Conservation (phyloP, 768 basidiomycete genomes). For the Mycena belliarum region DNA sequence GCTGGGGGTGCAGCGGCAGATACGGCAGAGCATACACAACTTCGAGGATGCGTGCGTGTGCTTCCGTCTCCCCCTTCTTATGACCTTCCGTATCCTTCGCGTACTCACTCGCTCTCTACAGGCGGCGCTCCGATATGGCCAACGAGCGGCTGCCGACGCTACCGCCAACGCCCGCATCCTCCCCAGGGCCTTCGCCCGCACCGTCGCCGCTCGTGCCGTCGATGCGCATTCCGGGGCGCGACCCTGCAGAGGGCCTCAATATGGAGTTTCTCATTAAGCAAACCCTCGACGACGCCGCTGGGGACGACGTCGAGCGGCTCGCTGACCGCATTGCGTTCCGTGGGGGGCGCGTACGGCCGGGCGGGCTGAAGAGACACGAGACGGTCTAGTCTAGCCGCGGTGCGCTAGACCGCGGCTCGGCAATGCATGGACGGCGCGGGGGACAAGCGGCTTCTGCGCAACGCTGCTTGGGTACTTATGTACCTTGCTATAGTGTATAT, state of each 20-base stretch:
- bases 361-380: constrained; percentile 16
- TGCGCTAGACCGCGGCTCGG: too few species aligned
- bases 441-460: too few species aligned
- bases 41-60: constrained; percentile 75
- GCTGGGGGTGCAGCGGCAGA: constrained; percentile 63
- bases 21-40: constrained; percentile 61
- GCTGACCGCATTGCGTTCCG: constrained; percentile 61
- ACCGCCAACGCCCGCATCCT: constrained; percentile 40
- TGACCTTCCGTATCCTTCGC: background rate
- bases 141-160: constrained; percentile 78
- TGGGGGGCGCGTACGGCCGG: constrained; percentile 9
- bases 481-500: constrained; percentile 1
- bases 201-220: constrained; percentile 44
- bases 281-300: constrained; percentile 56
- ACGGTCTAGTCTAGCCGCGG: too few species aligned
- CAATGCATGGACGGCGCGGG: too few species aligned
- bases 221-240: constrained; percentile 51
- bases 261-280: constrained; percentile 70
- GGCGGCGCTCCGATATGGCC: constrained; percentile 68
- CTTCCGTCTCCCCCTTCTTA: background rate
- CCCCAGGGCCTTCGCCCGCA: constrained; percentile 28
- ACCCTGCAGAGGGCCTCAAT: constrained; percentile 45
- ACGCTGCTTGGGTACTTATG: background rate
- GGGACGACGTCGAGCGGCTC: constrained; percentile 56
- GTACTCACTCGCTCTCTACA: constrained; percentile 24